Conservation (phyloP, 2,329 filamentous ascomycete species). For the Fusarium siculi region DNA sequence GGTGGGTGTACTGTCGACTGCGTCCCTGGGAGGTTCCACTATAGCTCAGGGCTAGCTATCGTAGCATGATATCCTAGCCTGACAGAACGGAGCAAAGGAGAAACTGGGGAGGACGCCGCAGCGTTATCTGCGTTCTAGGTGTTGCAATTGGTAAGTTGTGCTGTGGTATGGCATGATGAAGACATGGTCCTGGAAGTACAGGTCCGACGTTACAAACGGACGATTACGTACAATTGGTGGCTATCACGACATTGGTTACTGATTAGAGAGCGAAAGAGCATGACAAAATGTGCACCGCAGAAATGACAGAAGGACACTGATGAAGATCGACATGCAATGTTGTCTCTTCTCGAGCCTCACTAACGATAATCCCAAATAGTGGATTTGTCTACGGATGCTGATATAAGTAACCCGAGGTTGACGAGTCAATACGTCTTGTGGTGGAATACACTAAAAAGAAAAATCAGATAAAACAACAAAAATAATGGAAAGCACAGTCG, state of each 20-base stretch:
- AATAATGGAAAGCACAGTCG: constrained; percentile 19
- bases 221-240: constrained; percentile 40
- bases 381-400: constrained; percentile 22
- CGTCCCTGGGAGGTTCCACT: constrained; percentile 30
- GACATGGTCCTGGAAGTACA: constrained; percentile 16
- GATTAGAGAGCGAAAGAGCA: constrained; percentile 24
- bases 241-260: constrained; percentile 31
- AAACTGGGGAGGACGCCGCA: constrained; percentile 27
- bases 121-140: constrained; percentile 18
- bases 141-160: constrained; percentile 23
- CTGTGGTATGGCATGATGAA: constrained; percentile 36
- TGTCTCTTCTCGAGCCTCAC: not conserved
- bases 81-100: constrained; percentile 35
- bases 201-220: constrained; percentile 27
- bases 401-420: constrained; percentile 18
- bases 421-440: constrained; percentile 14
- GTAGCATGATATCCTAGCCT: constrained; percentile 27
- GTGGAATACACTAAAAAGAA: constrained; percentile 19
- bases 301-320: not conserved
- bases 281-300: constrained; percentile 12
- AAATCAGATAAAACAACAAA: constrained; percentile 14
- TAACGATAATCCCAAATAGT: constrained; percentile 13
- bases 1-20: not conserved
- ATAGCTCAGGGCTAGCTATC: constrained; percentile 19
- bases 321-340: constrained; percentile 27